Evolutionary conservation across 306 rosid species (phyloP), one percentile per base, ranked within the genome.

Genomic region (Acacia crassicarpa): DNA sequence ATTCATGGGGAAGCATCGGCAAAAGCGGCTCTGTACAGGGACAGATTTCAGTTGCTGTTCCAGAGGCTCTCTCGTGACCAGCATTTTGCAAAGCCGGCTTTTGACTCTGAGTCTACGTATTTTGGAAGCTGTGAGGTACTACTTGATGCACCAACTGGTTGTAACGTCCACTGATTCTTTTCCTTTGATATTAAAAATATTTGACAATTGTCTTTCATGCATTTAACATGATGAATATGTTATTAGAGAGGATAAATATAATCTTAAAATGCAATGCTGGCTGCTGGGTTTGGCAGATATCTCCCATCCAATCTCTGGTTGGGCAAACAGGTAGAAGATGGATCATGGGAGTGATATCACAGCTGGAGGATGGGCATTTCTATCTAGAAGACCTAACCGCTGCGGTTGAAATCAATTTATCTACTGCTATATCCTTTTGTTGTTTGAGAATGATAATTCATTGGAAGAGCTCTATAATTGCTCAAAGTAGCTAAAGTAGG

Each of bases 261-360:
- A 35, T 46, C 59, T 6, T n/a, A 25, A 80, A 65, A 6, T 76
- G 27, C 62, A 66, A 23, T 85, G 75, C 15, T 81, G 33, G 82
- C 20, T 85, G 75, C 15, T 81, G 33, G 82, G 61, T 77, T 76
- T 81, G 80, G 33, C 92, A 92, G 99, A 92, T 95, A 84, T 95
- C 99, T 84, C 97, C 95, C 43, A 93, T 95, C 84, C 99, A 92
- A 85, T 93, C 99, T 78, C 85, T 95, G 79, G 95, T 95, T 76
- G 98, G 98, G 78, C 92, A 89, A 83, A 81, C 87, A 2, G 99
- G 97, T 61, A 89, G 91, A 86, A 78, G 84, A 86, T 95, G 99
- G 97, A 93, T 95, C 45, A 93, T 93, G 98, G 99, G 96, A 77
- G 86, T 95, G 83, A 92, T 95, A 81, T 95, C 94, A 70, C 98